These are phyloP conservation scores for Yamadazyma oceani DNA, from an alignment of 1,139 yeast genomes.

Conservation along the genomic window DNA sequence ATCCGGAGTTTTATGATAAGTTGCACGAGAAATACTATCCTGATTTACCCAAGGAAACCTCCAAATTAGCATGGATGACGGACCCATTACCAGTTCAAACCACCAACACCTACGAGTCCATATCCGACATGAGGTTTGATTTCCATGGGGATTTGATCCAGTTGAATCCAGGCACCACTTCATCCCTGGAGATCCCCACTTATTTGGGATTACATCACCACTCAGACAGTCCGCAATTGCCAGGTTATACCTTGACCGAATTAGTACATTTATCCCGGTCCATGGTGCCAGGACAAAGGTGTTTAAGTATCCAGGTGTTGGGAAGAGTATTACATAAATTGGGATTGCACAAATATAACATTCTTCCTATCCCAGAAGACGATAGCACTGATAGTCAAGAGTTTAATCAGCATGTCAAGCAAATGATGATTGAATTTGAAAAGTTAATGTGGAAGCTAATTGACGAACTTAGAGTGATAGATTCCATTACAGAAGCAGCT, in stretches of 20 bases:
- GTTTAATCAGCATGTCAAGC: conserved; percentile 35
- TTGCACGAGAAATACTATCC: conserved; percentile 87
- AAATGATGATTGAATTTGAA: conserved; percentile 51
- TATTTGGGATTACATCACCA: conserved; percentile 87
- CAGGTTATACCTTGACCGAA: conserved; percentile 89
- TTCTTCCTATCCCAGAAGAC: conserved; percentile 41
- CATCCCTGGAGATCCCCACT: conserved; percentile 42
- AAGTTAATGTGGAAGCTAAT: conserved; percentile 75
- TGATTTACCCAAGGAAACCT: conserved; percentile 79
- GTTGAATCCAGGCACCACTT: conserved; percentile 35
- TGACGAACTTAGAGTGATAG: conserved; percentile 64
- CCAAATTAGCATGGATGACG: conserved; percentile 87
- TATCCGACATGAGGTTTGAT: conserved; percentile 79
- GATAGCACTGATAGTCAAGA: conserved; percentile 33
- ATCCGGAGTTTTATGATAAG: conserved; percentile 75
- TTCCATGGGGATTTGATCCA: conserved; percentile 76
- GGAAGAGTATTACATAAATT: conserved; percentile 86
- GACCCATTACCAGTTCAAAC: conserved; percentile 53
- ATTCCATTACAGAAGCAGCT: conserved; percentile 70
- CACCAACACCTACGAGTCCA: conserved; percentile 55
- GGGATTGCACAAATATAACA: conserved; percentile 60
- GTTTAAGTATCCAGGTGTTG: conserved; percentile 79
- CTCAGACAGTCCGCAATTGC: conserved; percentile 80
- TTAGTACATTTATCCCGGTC: conserved; percentile 79
- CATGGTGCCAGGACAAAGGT: conserved; percentile 78